Conservation (phyloP, 306 rosid species). For the Quercus suber region DNA sequence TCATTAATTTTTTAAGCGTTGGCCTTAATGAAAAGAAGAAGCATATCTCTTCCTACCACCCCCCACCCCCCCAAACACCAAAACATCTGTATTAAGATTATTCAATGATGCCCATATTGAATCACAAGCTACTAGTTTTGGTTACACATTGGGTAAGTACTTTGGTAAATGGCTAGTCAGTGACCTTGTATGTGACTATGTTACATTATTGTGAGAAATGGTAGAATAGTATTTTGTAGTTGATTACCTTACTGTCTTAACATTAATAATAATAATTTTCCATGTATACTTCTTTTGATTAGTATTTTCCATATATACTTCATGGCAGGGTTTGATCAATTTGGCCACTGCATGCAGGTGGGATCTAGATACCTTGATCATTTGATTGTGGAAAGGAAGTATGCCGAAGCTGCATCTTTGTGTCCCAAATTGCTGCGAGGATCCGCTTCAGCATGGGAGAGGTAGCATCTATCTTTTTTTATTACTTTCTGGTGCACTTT, state of each 20-base stretch:
- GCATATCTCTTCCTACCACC: not conserved
- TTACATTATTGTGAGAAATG: not conserved
- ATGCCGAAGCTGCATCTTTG: conserved; percentile 90
- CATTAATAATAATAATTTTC: not conserved
- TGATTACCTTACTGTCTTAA: not conserved
- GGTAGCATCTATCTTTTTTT: conserved; percentile 44
- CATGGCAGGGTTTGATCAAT: not conserved
- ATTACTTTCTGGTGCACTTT: conserved; percentile 4
- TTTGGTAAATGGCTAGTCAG: not conserved
- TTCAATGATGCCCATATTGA: not conserved
- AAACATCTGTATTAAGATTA: not conserved
- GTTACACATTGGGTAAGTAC: not conserved
- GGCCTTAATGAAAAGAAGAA: not conserved
- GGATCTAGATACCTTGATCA: conserved; percentile 96
- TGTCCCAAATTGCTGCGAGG: conserved; percentile 90
- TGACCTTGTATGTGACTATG: not conserved
- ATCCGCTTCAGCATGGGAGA: conserved; percentile 97
- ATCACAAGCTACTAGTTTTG: not conserved
- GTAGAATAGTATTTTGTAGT: not conserved
- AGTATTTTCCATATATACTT: not conserved
- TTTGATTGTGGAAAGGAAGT: conserved; percentile 95
- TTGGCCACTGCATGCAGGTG: conserved; percentile 51
- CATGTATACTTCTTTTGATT: not conserved
- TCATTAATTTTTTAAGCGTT: not conserved
- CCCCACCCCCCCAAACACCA: no score